Conservation (phyloP, 805 yeast genomes). For the Metschnikowia anglica region DNA sequence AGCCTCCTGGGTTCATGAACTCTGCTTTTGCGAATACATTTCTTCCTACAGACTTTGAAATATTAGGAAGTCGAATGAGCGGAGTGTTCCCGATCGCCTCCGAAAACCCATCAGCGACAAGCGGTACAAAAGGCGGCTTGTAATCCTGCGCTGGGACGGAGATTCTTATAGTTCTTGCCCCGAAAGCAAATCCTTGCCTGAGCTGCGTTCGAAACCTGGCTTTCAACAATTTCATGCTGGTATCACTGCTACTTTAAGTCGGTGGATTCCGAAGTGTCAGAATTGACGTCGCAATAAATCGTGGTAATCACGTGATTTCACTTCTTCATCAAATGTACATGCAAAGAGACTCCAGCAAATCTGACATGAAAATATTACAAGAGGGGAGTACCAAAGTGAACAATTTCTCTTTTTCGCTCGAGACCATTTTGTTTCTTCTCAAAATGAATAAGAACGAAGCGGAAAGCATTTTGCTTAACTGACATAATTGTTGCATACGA, state of each 20-base stretch:
- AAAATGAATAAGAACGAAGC: too few relatives aligned
- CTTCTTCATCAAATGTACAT: neutral
- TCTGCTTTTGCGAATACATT: slow-evolving; percentile 89
- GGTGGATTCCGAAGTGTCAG: neutral
- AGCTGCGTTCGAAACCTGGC: neutral
- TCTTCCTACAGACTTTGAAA: slow-evolving; percentile 61
- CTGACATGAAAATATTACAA: neutral
- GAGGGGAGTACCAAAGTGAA: neutral
- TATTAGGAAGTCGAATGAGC: slow-evolving; percentile 55
- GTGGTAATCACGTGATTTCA: neutral
- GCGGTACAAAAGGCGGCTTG: slow-evolving; percentile 56
- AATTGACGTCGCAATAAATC: slow-evolving; percentile 3
- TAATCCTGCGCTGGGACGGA: slow-evolving; percentile 16
- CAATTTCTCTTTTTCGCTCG: too few relatives aligned
- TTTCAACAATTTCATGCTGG: slow-evolving; percentile 1
- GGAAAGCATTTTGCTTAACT: too few relatives aligned
- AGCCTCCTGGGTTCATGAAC: slow-evolving; percentile 91
- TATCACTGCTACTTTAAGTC: neutral
- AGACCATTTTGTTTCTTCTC: too few relatives aligned
- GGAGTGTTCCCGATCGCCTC: slow-evolving; percentile 96
- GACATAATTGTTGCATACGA: too few relatives aligned
- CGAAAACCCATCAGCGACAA: slow-evolving; percentile 68
- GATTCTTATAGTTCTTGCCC: slow-evolving; percentile 10
- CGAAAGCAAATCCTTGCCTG: neutral
- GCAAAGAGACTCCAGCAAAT: neutral